phyloP scores from a whole-genome alignment of 129 eudicot species.

The Arctium lappa region DNA sequence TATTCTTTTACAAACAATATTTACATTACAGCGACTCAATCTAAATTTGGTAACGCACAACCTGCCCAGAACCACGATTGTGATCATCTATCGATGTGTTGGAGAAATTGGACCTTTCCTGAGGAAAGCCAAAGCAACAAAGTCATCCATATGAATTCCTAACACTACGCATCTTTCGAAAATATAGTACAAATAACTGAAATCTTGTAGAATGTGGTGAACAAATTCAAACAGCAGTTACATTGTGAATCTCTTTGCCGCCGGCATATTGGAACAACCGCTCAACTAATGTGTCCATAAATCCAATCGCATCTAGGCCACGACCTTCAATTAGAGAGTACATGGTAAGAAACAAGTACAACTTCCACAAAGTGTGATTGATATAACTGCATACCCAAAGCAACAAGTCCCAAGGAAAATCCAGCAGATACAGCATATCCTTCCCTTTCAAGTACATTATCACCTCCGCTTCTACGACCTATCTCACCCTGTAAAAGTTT shows the following conservation, averaged over 20 bases:
- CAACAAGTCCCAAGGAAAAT: conserved; percentile 90
- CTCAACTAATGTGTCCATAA: conserved; percentile 69
- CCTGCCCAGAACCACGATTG: conserved; percentile 84
- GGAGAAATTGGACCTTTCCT: conserved; percentile 53
- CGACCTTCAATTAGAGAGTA: conserved; percentile 52
- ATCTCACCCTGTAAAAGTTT: conserved; percentile 69
- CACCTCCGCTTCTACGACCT: conserved; percentile 99
- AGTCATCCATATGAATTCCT: conserved; percentile 21
- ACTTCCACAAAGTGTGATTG: conserved; percentile 4
- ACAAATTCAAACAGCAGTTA: conserved; percentile 30
- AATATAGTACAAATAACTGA: conserved; percentile 4
- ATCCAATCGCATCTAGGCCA: conserved; percentile 77
- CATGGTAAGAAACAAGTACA: conserved; percentile 25
- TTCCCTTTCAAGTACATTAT: conserved; percentile 97
- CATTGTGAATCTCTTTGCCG: conserved; percentile 67
- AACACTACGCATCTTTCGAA: background rate
- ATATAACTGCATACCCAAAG: conserved; percentile 58
- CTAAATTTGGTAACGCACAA: conserved; percentile 19
- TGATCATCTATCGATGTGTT: conserved; percentile 57
- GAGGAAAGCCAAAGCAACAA: conserved; percentile 22
- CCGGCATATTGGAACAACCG: conserved; percentile 76
- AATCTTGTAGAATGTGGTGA: conserved; percentile 15
- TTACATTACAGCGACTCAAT: background rate
- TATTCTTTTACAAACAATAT: background rate
- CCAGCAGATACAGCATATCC: conserved; percentile 99